Evolutionary conservation across 176 grass and related monocot species (phyloP).

Genomic region (Juncus effusus): DNA sequence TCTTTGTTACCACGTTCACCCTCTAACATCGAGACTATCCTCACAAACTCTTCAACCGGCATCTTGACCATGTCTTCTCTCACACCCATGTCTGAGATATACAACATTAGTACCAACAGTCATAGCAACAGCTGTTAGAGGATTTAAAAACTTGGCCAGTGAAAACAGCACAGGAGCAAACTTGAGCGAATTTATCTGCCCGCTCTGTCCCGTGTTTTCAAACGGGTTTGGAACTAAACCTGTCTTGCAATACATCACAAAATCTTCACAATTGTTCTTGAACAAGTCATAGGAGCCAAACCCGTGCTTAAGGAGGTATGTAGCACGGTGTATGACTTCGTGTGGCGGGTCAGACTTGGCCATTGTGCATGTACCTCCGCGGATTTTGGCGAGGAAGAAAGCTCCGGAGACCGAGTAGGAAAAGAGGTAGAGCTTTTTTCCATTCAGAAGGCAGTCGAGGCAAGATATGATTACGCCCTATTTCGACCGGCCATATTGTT

Average conservation of each 20-base stretch:
- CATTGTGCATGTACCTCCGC: constrained; percentile 72
- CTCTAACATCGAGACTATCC: no score
- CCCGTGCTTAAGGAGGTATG: constrained; percentile 58
- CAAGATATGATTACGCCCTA: constrained; percentile 69
- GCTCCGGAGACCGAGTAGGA: constrained; percentile 41
- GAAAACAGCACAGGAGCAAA: no score
- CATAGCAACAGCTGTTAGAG: no score
- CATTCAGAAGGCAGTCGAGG: constrained; percentile 75
- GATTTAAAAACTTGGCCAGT: not conserved
- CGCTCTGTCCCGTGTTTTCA: constrained; percentile 48
- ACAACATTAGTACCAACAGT: no score
- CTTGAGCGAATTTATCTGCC: constrained; percentile 60
- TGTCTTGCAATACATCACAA: constrained; percentile 85
- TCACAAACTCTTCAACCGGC: no score
- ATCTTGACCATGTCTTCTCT: no score
- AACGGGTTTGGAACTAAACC: constrained; percentile 31
- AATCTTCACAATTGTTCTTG: constrained; percentile 92
- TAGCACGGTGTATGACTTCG: constrained; percentile 46
- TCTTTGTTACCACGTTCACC: no score
- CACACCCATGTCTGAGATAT: no score
- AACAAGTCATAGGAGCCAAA: constrained; percentile 71
- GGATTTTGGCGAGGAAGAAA: constrained; percentile 51
- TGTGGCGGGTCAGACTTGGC: constrained; percentile 37
- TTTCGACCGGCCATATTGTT: constrained; percentile 28
- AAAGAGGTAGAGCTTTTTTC: constrained; percentile 51